A percentile compares a stretch with the other conserved stretches of the same genome.
Conservation (phyloP, 2,329 filamentous ascomycete species). For the Beauveria asiatica region DNA sequence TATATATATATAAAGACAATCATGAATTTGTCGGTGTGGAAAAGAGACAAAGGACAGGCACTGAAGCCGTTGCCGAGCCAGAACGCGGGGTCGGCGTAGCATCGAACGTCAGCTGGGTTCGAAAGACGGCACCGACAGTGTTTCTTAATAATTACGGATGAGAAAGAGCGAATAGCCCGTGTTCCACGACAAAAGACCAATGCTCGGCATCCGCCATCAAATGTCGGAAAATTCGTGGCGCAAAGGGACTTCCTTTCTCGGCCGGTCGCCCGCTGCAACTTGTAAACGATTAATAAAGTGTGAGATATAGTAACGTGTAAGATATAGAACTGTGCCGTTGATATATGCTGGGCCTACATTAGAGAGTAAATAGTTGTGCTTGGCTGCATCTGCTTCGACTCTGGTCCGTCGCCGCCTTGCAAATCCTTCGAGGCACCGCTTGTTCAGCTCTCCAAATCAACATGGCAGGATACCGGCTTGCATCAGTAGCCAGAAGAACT, state of each 20-base stretch:
- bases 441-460: neutral
- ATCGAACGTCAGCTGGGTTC: neutral
- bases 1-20: no score
- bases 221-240: neutral
- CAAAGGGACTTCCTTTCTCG: neutral
- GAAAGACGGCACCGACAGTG: neutral
- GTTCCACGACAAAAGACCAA: neutral
- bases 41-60: neutral
- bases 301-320: neutral
- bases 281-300: neutral
- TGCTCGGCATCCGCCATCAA: neutral
- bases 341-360: neutral
- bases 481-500: no score
- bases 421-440: neutral
- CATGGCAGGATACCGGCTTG: neutral
- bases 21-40: neutral
- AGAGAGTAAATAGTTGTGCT: neutral
- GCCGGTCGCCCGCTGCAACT: neutral
- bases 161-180: neutral
- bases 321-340: neutral
- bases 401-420: neutral
- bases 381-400: neutral
- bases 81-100: neutral
- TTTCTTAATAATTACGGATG: neutral
- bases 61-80: neutral